Conservation (phyloP, 1,284 basidiomycete genomes). For the Pulchroboletus neoregius region DNA sequence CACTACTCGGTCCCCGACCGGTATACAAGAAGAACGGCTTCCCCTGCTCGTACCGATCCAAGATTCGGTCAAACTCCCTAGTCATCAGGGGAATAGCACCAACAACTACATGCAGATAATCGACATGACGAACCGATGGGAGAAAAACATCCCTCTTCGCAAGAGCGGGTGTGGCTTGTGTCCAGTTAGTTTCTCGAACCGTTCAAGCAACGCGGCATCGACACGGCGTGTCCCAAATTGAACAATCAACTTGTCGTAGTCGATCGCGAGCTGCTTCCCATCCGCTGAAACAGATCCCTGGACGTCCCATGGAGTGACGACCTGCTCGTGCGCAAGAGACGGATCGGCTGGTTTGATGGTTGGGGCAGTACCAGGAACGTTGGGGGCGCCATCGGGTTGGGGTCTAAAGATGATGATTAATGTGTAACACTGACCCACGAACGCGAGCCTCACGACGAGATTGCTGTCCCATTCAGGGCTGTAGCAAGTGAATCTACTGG, state of each 20-base stretch:
- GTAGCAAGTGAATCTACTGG: constrained; percentile 14
- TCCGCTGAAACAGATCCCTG: constrained; percentile 88
- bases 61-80: constrained; percentile 90
- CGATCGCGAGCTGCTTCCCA: constrained; percentile 87
- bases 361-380: not conserved
- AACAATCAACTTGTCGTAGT: constrained; percentile 94
- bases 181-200: constrained; percentile 92
- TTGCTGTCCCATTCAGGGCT: constrained; percentile 13
- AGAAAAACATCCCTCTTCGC: constrained; percentile 95
- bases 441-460: constrained; percentile 21
- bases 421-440: not conserved
- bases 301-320: constrained; percentile 98
- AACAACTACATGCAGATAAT: not conserved
- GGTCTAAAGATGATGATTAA: constrained; percentile 12
- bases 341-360: constrained; percentile 36
- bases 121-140: constrained; percentile 71
- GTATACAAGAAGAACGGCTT: constrained; percentile 99
- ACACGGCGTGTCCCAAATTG: constrained; percentile 92
- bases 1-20: constrained; percentile 93
- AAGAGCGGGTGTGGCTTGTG: constrained; percentile 88
- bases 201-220: constrained; percentile 73
- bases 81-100: not conserved
- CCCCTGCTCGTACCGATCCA: constrained; percentile 94
- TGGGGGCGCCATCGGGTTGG: constrained; percentile 3
- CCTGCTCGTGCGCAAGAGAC: constrained; percentile 57